Base-by-base conservation (phyloP, 257 asterid genomes). In the Nicotiana attenuata region DNA sequence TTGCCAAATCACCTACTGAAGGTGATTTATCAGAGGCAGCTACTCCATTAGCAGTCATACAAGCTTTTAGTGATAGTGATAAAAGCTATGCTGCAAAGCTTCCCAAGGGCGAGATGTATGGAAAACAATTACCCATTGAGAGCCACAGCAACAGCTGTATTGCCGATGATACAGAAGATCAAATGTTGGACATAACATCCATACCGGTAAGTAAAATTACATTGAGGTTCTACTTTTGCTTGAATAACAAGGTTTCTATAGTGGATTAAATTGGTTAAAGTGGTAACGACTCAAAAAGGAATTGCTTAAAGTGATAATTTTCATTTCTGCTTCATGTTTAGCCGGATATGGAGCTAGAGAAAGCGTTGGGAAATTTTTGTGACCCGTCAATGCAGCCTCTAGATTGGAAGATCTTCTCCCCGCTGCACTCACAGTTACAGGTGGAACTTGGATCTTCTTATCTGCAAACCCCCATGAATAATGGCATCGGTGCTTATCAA, bases 371-470 rank as follows among this genome's bases (percentile, higher is more conserved):
- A 65, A 88, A 85, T 64, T 64, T 89, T 80, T 84, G 81, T 61
- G 81, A 83, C 84, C 89, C 89, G 11, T 52, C 2, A 75, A 85
- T 73, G 13, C 90, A 86, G 80, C 59, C 85, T 7, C 5, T 86
- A 14, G 97, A 89, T 69, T 88, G 91, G 89, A 90, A 91, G 77
- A 81, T 91, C 19, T 90, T 92, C 87, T 89, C 98, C 76, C 97
- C 98, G 0, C 56, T 88, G 87, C 92, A 89, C 71, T 87, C 94
- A 5, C 97, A 92, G 86, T 87, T 94, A 90, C 97, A 88, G 83
- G 81, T 73, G 19, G 95, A 90, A 87, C 85, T 90, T 77, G 98
- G 93, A 76, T 86, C 92, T 63, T 82, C 89, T 5, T 86, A 53
- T 87, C 65, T 84, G 8, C 84, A 82, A 71, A 80, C 64, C 83